Base-by-base conservation (phyloP, 495 filamentous ascomycete species). In the Letharia columbiana region DNA sequence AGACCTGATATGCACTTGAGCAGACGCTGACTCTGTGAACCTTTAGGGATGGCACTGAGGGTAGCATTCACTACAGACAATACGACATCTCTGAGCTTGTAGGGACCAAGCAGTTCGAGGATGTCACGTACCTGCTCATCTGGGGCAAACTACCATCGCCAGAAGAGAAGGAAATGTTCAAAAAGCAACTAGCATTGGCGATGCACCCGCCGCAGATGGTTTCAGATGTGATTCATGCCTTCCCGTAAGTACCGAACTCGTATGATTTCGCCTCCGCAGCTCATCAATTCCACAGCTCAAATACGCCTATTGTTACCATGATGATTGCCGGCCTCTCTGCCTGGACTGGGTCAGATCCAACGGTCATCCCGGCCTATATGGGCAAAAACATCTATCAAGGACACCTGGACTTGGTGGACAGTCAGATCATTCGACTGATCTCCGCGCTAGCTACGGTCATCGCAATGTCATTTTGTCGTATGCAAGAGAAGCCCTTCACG, bases 111-210 rank as follows among this genome's bases (percentile, higher is more conserved):
- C 72, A 76, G 44, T 81, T 75, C 61, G 71, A 76, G 35, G 81
- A 83, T 63, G 73, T 77, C 18, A 72, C 75, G 40, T 75, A 78
- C 61, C 74, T 83, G 41, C 72, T 82, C n/a, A 79, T 82, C 60
- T 82, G 77, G 69, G 78, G 79, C 1, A 67, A 73, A 17, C 66
- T 80, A 3, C 81, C 80, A 0, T 72, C 75, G 0, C 61, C 68
- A 37, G 67, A 75, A 45, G 73, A 83, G 69, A 72, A 72, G 47
- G 68, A 68, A 28, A 73, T 70, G 40, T 73, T 79, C 20, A 70
- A 69, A 42, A 72, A 74, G 60, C 66, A 77, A 10, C 77, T 80
- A 31, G 66, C 52, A 39, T 4, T 42, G 23, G 65, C 37, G 10
- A 23, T 42, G 3, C 28, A 49, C 18, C 64, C 57, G 37, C 15